phyloP scores from a whole-genome alignment of 345 rosid genomes.

The Cardamine chenopodiifolia region DNA sequence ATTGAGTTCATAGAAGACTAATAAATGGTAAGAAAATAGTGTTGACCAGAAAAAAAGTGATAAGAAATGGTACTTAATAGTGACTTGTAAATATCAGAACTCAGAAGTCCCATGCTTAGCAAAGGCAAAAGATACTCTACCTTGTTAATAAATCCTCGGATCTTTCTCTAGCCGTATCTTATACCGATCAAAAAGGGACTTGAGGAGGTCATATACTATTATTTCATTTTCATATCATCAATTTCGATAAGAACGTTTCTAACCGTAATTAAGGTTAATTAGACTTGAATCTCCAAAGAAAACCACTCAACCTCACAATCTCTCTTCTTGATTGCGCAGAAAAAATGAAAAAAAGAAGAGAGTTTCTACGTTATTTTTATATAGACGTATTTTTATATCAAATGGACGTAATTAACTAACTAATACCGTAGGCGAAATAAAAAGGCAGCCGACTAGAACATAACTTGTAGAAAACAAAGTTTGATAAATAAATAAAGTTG shows the following conservation, averaged over 20 bases:
- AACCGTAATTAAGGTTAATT: not conserved
- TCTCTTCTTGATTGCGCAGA: not conserved
- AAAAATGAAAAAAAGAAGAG: no score
- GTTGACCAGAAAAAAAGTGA: no score
- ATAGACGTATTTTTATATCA: not conserved
- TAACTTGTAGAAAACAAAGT: conserved; percentile 1
- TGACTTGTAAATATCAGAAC: conserved; percentile 3
- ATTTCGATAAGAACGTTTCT: not conserved
- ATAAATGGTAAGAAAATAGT: not conserved
- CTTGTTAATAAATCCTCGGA: no score
- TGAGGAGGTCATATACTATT: conserved; percentile 12
- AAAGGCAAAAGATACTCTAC: conserved; percentile 21
- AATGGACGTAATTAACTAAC: not conserved
- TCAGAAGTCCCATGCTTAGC: conserved; percentile 27
- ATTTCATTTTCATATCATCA: not conserved
- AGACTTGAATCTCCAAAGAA: no score
- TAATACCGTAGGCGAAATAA: conserved; percentile 8
- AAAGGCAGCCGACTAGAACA: conserved; percentile 1
- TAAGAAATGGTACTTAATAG: conserved; percentile 8
- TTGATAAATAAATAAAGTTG: no score
- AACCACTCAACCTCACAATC: no score
- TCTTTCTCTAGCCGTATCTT: not conserved
- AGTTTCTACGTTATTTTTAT: not conserved
- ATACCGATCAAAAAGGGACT: not conserved
- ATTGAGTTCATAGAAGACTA: conserved; percentile 5